phyloP scores from a whole-genome alignment of 768 basidiomycete species.

The Brasilioporus rufonigricans region DNA sequence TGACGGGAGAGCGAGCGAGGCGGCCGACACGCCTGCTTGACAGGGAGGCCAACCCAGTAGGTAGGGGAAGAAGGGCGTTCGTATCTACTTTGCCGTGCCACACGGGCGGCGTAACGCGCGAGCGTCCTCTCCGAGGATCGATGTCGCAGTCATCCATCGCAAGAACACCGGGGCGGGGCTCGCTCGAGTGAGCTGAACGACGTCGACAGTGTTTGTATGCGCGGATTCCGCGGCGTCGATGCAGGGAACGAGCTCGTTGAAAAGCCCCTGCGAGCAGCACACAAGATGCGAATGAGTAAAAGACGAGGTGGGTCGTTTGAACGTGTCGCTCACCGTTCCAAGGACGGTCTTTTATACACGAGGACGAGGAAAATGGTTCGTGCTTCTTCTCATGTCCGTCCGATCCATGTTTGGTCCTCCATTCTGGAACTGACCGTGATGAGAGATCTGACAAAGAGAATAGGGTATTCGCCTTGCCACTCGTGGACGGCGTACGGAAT shows the following conservation, averaged over 20 bases:
- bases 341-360: constrained; percentile 16
- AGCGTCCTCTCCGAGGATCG: constrained; percentile 40
- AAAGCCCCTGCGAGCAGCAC: constrained; percentile 9
- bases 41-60: not conserved
- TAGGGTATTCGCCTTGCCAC: not conserved
- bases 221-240: constrained; percentile 32
- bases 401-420: not conserved
- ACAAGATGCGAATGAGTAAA: constrained; percentile 1
- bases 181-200: constrained; percentile 26
- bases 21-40: not conserved
- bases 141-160: constrained; percentile 80
- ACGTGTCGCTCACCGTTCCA: constrained; percentile 12
- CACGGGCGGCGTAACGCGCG: constrained; percentile 11
- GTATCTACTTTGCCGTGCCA: not conserved
- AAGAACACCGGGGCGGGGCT: constrained; percentile 43
- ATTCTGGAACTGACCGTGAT: constrained; percentile 3
- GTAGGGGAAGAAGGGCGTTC: not conserved
- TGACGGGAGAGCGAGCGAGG: not conserved
- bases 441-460: constrained; percentile 6
- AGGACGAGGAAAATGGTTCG: not conserved
- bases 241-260: constrained; percentile 26
- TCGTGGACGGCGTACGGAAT: not conserved
- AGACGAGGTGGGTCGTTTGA: constrained; percentile 3
- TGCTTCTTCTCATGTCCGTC: constrained; percentile 2
- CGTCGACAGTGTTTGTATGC: constrained; percentile 30